phyloP scores from a whole-genome alignment of 306 rosid genomes.

The Vigna hirtella region DNA sequence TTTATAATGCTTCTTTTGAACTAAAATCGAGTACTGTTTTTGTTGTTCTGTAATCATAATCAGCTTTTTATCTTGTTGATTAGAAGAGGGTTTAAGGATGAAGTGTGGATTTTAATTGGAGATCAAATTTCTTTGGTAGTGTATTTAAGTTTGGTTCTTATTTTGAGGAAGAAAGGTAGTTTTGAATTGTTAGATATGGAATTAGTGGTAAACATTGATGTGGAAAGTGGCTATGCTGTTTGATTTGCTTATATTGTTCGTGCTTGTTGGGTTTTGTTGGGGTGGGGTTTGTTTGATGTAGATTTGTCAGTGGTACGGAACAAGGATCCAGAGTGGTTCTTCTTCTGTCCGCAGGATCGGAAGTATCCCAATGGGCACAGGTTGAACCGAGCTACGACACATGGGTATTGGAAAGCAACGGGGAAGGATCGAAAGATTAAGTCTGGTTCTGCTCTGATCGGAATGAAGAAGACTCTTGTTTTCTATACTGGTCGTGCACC shows the following conservation, averaged over 20 bases:
- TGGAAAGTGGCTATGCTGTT: conserved; percentile 32
- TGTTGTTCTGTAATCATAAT: background rate
- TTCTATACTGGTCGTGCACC: conserved; percentile 96
- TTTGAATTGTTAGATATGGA: conserved; percentile 10
- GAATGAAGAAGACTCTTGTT: conserved; percentile 98
- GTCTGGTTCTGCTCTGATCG: conserved; percentile 75
- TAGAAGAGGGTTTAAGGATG: background rate
- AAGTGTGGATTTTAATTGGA: background rate
- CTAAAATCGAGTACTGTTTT: background rate
- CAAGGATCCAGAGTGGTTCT: conserved; percentile 97
- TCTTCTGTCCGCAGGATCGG: conserved; percentile 94
- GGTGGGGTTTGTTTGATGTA: conserved; percentile 41
- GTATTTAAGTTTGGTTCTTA: background rate
- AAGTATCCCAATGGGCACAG: conserved; percentile 94
- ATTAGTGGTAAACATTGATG: background rate
- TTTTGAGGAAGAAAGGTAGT: background rate
- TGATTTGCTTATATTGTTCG: conserved; percentile 24
- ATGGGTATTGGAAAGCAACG: conserved; percentile 97
- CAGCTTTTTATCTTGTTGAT: background rate
- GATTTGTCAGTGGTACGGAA: conserved; percentile 76
- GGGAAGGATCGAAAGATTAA: conserved; percentile 93
- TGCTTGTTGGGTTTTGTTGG: background rate
- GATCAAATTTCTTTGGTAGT: background rate
- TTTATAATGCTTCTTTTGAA: background rate
- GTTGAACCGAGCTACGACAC: conserved; percentile 82